A percentile compares a stretch with the other conserved stretches of the same genome.
phyloP scores from a whole-genome alignment of 805 yeast species.

The Zygosaccharomyces kombuchaensis region DNA sequence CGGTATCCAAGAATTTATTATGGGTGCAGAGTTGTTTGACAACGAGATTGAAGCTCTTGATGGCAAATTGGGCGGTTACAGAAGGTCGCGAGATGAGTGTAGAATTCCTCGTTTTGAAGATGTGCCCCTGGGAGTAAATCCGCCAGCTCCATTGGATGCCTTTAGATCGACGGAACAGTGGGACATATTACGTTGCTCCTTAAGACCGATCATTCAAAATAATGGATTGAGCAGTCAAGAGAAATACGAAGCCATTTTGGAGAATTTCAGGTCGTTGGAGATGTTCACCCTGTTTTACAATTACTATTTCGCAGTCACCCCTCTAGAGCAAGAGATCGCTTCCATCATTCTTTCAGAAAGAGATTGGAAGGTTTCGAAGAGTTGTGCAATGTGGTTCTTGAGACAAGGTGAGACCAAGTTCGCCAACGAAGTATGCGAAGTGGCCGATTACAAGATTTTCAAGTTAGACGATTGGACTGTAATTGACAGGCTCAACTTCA shows the following conservation, averaged over 20 bases:
- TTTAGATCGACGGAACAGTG: constrained; percentile 35
- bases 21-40: constrained; percentile 27
- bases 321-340: constrained; percentile 39
- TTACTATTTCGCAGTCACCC: constrained; percentile 42
- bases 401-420: constrained; percentile 38
- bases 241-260: constrained; percentile 17
- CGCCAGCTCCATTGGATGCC: constrained; percentile 36
- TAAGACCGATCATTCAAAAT: constrained; percentile 13
- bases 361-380: constrained; percentile 38
- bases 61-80: constrained; percentile 29
- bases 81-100: constrained; percentile 30
- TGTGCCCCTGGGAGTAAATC: constrained; percentile 30
- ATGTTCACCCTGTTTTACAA: constrained; percentile 42
- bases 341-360: constrained; percentile 33
- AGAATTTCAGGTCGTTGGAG: constrained; percentile 30
- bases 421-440: constrained; percentile 38
- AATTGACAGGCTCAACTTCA: constrained; percentile 39
- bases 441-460: constrained; percentile 43
- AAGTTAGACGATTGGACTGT: constrained; percentile 43
- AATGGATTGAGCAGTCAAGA: constrained; percentile 3
- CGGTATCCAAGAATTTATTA: constrained; percentile 35
- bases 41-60: constrained; percentile 21
- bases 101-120: constrained; percentile 23
- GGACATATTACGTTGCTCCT: constrained; percentile 29
- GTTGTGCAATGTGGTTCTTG: constrained; percentile 38